These are phyloP conservation scores for Hibiscus mutabilis DNA, from an alignment of 345 rosid species.

Conservation along the genomic window DNA sequence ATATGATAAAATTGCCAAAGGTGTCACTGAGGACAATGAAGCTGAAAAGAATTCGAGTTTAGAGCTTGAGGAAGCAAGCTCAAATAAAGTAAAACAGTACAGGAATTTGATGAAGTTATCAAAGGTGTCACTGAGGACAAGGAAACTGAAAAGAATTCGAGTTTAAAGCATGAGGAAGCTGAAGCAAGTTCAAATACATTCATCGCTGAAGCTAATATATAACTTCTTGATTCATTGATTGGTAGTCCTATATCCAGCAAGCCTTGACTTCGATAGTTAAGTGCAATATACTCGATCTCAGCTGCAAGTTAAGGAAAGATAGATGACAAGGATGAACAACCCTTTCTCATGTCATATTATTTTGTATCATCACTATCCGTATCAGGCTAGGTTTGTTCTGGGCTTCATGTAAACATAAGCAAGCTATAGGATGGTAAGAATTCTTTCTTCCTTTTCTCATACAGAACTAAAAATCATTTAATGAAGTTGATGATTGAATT, in stretches of 20 bases:
- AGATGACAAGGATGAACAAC: not conserved
- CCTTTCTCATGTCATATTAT: not conserved
- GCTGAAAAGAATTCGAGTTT: not conserved
- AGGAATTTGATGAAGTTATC: no score
- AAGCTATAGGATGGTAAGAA: not conserved
- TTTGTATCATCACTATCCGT: not conserved
- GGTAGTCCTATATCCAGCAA: not conserved
- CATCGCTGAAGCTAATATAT: not conserved
- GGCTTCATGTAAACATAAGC: not conserved
- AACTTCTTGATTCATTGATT: not conserved
- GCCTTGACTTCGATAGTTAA: not conserved
- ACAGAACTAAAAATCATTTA: not conserved
- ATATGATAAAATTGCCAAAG: constrained; percentile 16
- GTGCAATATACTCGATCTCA: not conserved
- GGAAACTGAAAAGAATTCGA: constrained; percentile 8
- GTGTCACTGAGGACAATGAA: constrained; percentile 7
- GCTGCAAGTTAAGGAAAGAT: not conserved
- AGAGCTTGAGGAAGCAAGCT: not conserved
- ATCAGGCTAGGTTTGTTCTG: not conserved
- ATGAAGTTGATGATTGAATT: not conserved
- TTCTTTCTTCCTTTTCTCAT: not conserved
- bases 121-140: no score
- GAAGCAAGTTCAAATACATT: not conserved
- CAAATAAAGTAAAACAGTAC: not conserved
- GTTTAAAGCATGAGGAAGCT: not conserved